Percentiles rank a stretch among this genome's conserved stretches.
phyloP scores from a whole-genome alignment of 1,284 basidiomycete species.

The Gomphus bonarii region DNA sequence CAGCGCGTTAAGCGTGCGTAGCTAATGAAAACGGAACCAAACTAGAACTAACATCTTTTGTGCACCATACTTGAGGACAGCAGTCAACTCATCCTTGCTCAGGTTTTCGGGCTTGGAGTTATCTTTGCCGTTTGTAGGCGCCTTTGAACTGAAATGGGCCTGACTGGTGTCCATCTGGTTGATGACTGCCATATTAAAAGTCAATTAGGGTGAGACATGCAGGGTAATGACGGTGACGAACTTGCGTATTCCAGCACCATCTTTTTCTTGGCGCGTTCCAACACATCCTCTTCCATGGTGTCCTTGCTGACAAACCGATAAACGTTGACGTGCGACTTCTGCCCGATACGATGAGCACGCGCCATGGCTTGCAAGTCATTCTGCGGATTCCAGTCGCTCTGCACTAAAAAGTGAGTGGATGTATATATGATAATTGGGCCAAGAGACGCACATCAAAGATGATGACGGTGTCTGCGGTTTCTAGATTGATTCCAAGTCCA shows the following conservation, averaged over 20 bases:
- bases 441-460: constrained; percentile 82
- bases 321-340: constrained; percentile 97
- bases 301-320: constrained; percentile 98
- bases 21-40: constrained; percentile 12
- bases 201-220: constrained; percentile 9
- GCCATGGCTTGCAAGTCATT: constrained; percentile 99
- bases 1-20: constrained; percentile 10
- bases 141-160: constrained; percentile 84
- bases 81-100: constrained; percentile 95
- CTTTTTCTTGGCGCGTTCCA: constrained; percentile 97
- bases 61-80: constrained; percentile 98
- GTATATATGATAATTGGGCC: background rate
- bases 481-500: constrained; percentile 96
- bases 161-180: constrained; percentile 99
- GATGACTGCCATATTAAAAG: constrained; percentile 59
- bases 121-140: constrained; percentile 49
- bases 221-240: constrained; percentile 34
- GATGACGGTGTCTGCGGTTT: constrained; percentile 97
- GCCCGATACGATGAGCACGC: constrained; percentile 91
- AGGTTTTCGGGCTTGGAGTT: constrained; percentile 76
- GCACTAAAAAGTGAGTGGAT: constrained; percentile 13
- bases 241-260: constrained; percentile 99
- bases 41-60: constrained; percentile 79
- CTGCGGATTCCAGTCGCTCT: constrained; percentile 96
- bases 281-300: constrained; percentile 97